phyloP scores from a whole-genome alignment of 2,329 filamentous ascomycete species.

The Pleomassaria siparia region DNA sequence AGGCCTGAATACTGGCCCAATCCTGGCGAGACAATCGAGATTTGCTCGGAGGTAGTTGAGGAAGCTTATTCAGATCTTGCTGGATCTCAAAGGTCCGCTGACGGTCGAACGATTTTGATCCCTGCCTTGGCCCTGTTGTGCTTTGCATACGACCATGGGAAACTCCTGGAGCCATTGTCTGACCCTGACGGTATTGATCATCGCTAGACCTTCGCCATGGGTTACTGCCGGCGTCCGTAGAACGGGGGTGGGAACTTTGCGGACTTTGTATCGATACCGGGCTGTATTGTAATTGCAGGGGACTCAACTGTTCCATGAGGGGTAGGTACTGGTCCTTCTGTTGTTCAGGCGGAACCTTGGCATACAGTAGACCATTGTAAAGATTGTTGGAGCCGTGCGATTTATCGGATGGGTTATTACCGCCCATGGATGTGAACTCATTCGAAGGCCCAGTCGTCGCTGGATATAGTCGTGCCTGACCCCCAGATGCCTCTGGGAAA shows the following conservation, averaged over 20 bases:
- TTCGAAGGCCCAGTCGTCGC: neutral
- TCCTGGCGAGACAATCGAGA: constrained; percentile 38
- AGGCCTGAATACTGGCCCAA: constrained; percentile 38
- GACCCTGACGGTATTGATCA: neutral
- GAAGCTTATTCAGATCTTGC: constrained; percentile 31
- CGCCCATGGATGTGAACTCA: neutral
- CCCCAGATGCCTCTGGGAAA: neutral
- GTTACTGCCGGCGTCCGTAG: neutral
- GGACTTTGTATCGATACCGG: neutral
- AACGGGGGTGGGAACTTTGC: neutral
- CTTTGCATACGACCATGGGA: neutral
- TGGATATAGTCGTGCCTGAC: neutral
- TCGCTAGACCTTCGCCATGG: neutral
- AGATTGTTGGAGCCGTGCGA: neutral
- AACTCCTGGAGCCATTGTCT: neutral
- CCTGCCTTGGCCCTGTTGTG: neutral
- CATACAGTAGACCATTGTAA: neutral
- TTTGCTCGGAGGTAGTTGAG: constrained; percentile 30
- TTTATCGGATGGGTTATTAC: neutral
- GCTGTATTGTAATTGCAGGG: constrained; percentile 4
- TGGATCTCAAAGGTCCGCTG: neutral
- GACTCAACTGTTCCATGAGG: constrained; percentile 3
- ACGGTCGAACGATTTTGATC: neutral
- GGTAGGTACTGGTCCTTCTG: neutral
- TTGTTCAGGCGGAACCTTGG: neutral